phyloP scores from a whole-genome alignment of 2,329 filamentous ascomycete species.

The Aspergillus sojae region DNA sequence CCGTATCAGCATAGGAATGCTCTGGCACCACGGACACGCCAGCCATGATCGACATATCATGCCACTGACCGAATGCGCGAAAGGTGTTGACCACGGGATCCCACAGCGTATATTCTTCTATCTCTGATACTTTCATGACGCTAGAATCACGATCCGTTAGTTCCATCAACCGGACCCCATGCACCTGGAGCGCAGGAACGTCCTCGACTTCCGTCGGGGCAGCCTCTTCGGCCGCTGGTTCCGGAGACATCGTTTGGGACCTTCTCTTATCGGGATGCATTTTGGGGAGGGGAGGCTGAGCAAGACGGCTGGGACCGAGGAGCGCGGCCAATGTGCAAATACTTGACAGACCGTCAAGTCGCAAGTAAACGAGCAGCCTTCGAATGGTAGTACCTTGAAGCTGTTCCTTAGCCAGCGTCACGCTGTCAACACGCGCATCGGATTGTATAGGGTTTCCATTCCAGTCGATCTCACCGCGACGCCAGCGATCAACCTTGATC shows the following conservation, averaged over 20 bases:
- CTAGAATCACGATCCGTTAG: slow-evolving; percentile 91
- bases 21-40: slow-evolving; percentile 80
- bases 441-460: slow-evolving; percentile 60
- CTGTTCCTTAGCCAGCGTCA: slow-evolving; percentile 51
- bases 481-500: slow-evolving; percentile 72
- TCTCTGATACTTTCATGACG: slow-evolving; percentile 89
- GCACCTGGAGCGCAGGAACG: slow-evolving; percentile 64
- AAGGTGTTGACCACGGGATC: slow-evolving; percentile 93
- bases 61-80: slow-evolving; percentile 80
- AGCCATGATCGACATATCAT: slow-evolving; percentile 80
- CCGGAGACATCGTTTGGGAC: slow-evolving; percentile 14
- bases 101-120: slow-evolving; percentile 69
- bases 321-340: slow-evolving; percentile 81
- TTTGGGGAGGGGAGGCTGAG: slow-evolving; percentile 34
- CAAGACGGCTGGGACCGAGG: slow-evolving; percentile 61
- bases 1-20: slow-evolving; percentile 74
- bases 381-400: slow-evolving; percentile 57
- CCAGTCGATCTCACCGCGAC: slow-evolving; percentile 89
- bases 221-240: slow-evolving; percentile 28
- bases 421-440: slow-evolving; percentile 47
- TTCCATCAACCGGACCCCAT: slow-evolving; percentile 83
- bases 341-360: slow-evolving; percentile 80
- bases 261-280: slow-evolving; percentile 37
- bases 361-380: slow-evolving; percentile 76
- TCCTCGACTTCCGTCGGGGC: slow-evolving; percentile 21